Conservation (phyloP, 2,329 filamentous ascomycete species). For the Pestalotiopsis sp. region DNA sequence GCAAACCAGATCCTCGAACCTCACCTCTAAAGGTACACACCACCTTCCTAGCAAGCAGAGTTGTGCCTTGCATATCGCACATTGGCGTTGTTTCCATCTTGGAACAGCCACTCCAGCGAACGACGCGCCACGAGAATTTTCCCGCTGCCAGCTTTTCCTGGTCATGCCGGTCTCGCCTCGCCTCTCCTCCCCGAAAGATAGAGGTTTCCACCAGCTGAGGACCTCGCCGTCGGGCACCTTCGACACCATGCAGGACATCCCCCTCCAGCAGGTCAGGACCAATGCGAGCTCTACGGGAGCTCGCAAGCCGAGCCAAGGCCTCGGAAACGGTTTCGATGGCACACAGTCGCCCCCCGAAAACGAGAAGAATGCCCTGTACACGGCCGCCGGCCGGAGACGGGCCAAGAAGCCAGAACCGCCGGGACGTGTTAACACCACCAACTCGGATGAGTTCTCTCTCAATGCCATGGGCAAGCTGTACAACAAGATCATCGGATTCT, state of each 20-base stretch:
- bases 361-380: slow-evolving; percentile 51
- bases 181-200: slow-evolving; percentile 20
- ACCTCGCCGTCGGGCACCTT: slow-evolving; percentile 18
- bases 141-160: slow-evolving; percentile 1
- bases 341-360: slow-evolving; percentile 37
- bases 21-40: background rate
- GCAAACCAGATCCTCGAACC: slow-evolving; percentile 14
- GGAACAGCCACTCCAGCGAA: background rate
- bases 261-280: slow-evolving; percentile 58
- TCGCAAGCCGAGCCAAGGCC: slow-evolving; percentile 46
- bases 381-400: slow-evolving; percentile 53
- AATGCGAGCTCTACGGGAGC: slow-evolving; percentile 57
- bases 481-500: slow-evolving; percentile 65
- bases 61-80: slow-evolving; percentile 11
- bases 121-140: background rate
- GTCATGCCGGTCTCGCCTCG: slow-evolving; percentile 30
- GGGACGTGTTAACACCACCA: slow-evolving; percentile 46
- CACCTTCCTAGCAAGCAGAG: slow-evolving; percentile 10
- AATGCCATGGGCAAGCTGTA: slow-evolving; percentile 70
- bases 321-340: slow-evolving; percentile 33
- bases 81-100: background rate
- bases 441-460: slow-evolving; percentile 55
- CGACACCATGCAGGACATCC: slow-evolving; percentile 46
- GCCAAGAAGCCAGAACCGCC: slow-evolving; percentile 40
- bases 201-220: slow-evolving; percentile 32